Percentiles rank a stretch among this genome's conserved stretches.
These are phyloP conservation scores for Globisporangium camurandrum DNA, from an alignment of 352 stramenopile species.

Conservation along the genomic window DNA sequence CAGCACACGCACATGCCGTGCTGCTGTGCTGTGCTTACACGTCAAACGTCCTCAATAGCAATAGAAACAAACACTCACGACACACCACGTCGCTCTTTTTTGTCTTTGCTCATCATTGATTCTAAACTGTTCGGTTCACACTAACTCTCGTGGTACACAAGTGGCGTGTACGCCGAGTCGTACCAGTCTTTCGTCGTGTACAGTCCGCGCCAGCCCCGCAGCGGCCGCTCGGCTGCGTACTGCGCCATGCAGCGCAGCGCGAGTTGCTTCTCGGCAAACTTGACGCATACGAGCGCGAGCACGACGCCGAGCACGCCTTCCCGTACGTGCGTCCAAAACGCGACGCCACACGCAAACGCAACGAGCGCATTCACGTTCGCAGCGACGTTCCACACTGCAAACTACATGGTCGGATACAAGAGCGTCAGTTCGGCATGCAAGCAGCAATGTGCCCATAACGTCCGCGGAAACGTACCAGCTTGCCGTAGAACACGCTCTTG, in stretches of 20 bases:
- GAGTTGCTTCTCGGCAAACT: conserved; percentile 64
- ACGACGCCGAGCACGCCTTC: conserved; percentile 59
- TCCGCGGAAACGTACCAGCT: conserved; percentile 25
- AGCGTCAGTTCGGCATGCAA: not conserved
- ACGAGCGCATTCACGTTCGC: conserved; percentile 67
- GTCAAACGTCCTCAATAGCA: too few relatives aligned
- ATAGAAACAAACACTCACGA: too few relatives aligned
- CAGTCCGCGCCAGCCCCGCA: conserved; percentile 68
- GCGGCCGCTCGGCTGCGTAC: conserved; percentile 54
- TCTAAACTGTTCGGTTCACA: too few relatives aligned
- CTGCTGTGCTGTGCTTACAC: too few relatives aligned
- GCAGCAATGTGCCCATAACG: not conserved
- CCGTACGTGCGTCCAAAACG: conserved; percentile 59
- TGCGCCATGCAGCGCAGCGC: conserved; percentile 68
- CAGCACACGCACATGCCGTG: too few relatives aligned
- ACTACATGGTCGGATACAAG: conserved; percentile 9
- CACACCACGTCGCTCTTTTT: not conserved
- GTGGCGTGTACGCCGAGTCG: conserved; percentile 72
- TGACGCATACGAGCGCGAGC: conserved; percentile 44
- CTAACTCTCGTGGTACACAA: conserved; percentile 66
- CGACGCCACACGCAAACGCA: conserved; percentile 44
- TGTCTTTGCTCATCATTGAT: too few relatives aligned
- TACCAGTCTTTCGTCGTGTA: conserved; percentile 86
- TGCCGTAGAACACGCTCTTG: conserved; percentile 73
- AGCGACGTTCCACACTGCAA: conserved; percentile 60